Evolutionary conservation across 1,139 yeast species (phyloP).

Genomic region (Debaryomyces robertsiae): DNA sequence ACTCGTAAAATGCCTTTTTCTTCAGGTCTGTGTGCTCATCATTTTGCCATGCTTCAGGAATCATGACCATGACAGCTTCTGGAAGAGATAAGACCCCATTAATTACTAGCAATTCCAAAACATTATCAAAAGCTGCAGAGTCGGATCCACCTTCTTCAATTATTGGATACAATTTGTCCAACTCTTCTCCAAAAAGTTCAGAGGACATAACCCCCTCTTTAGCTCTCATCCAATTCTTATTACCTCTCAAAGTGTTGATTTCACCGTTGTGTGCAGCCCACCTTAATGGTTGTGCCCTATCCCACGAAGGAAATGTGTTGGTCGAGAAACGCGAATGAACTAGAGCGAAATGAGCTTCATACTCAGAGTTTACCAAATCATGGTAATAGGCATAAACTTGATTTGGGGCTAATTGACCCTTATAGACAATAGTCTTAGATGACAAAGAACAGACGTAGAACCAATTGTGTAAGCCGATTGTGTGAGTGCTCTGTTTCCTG

Average conservation of each 20-base stretch:
- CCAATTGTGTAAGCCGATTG: conserved; percentile 95
- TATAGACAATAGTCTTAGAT: conserved; percentile 88
- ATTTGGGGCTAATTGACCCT: conserved; percentile 95
- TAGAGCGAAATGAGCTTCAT: conserved; percentile 92
- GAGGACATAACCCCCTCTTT: conserved; percentile 97
- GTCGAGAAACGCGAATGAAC: conserved; percentile 98
- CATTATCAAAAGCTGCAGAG: conserved; percentile 98
- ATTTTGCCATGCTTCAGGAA: conserved; percentile 98
- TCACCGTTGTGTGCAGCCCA: conserved; percentile 99
- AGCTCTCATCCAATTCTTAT: conserved; percentile 99
- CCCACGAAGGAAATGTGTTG: conserved; percentile 99
- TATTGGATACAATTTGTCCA: conserved; percentile 89
- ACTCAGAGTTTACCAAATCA: conserved; percentile 88
- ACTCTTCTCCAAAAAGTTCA: conserved; percentile 82
- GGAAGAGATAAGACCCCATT: conserved; percentile 93
- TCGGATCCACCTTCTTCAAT: conserved; percentile 99
- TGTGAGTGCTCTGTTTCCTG: conserved; percentile 86
- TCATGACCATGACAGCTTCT: conserved; percentile 95
- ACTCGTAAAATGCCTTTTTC: conserved; percentile 92
- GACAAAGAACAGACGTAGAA: conserved; percentile 94
- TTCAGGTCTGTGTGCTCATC: conserved; percentile 84
- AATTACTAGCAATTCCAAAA: conserved; percentile 84
- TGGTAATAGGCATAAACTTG: conserved; percentile 95
- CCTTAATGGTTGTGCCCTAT: conserved; percentile 96
- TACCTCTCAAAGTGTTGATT: conserved; percentile 94